These are phyloP conservation scores for Cercophora samala DNA, from an alignment of 495 filamentous ascomycete genomes.

Conservation along the genomic window DNA sequence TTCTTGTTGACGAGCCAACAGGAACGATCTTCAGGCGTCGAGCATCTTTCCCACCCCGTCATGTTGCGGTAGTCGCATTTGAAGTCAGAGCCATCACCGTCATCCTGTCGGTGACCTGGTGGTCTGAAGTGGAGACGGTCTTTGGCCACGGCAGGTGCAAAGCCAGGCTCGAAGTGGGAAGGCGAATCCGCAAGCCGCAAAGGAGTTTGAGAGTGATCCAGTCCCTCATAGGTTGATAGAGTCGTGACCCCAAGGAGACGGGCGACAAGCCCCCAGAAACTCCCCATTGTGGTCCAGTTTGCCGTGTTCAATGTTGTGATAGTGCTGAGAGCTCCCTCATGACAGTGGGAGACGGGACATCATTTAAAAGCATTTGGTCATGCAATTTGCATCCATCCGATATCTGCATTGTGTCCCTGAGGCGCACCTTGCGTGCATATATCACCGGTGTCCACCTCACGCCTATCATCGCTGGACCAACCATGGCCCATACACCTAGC, in stretches of 20 bases:
- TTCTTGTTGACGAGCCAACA: conserved; percentile 7
- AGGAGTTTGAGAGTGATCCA: conserved; percentile 10
- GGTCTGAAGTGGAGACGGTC: conserved; percentile 5
- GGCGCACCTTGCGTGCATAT: too few species aligned
- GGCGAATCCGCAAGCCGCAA: conserved; percentile 4
- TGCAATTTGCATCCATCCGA: too few species aligned
- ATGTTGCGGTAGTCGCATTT: conserved; percentile 3
- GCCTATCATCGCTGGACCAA: too few species aligned
- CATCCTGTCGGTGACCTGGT: conserved; percentile 6
- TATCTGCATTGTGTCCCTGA: too few species aligned
- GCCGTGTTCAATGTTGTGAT: too few species aligned
- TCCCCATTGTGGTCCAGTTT: too few species aligned
- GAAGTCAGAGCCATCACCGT: not conserved
- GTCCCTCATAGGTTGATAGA: not conserved
- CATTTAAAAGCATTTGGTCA: too few species aligned
- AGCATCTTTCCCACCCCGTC: not conserved
- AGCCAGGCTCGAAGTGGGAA: conserved; percentile 5
- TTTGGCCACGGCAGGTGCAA: not conserved
- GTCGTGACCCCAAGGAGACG: conserved; percentile 14
- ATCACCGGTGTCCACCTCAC: too few species aligned
- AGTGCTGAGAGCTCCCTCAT: too few species aligned
- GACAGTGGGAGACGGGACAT: too few species aligned
- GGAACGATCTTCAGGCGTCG: conserved; percentile 2
- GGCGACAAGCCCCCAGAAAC: conserved; percentile 14
- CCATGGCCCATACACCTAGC: too few species aligned